phyloP scores from a whole-genome alignment of 129 eudicot species.

The Tagetes erecta region DNA sequence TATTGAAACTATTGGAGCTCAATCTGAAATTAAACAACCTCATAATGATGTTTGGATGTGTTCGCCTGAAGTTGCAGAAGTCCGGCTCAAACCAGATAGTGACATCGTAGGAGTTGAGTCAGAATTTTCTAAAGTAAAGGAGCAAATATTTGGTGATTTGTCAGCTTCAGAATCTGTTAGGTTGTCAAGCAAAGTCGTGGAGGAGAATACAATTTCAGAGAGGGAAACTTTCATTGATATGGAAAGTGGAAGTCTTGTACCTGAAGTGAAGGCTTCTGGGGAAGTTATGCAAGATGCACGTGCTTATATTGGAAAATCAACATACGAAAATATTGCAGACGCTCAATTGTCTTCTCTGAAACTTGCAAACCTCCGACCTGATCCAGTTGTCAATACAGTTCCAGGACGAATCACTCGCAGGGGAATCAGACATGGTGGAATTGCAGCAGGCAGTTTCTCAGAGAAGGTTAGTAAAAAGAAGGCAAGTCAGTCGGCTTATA shows the following conservation, averaged over 20 bases:
- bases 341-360: too few relatives aligned
- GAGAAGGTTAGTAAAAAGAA: too few relatives aligned
- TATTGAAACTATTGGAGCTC: not conserved
- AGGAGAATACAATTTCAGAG: not conserved
- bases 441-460: too few relatives aligned
- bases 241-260: not conserved
- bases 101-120: too few relatives aligned
- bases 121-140: conserved; percentile 6
- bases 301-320: conserved; percentile 4
- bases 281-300: conserved; percentile 19
- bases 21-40: not conserved
- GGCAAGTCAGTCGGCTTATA: conserved; percentile 11
- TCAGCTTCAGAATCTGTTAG: conserved; percentile 25
- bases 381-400: too few relatives aligned
- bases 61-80: too few relatives aligned
- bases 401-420: too few relatives aligned
- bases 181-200: conserved; percentile 1
- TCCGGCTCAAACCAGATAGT: too few relatives aligned
- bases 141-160: conserved; percentile 7
- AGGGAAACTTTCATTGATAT: not conserved
- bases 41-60: too few relatives aligned
- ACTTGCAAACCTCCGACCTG: too few relatives aligned
- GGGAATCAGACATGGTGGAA: too few relatives aligned
- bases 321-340: not conserved
- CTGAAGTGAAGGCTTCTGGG: conserved; percentile 5